Conservation (phyloP, 1,284 basidiomycete genomes). For the Trichosporon inkin region DNA sequence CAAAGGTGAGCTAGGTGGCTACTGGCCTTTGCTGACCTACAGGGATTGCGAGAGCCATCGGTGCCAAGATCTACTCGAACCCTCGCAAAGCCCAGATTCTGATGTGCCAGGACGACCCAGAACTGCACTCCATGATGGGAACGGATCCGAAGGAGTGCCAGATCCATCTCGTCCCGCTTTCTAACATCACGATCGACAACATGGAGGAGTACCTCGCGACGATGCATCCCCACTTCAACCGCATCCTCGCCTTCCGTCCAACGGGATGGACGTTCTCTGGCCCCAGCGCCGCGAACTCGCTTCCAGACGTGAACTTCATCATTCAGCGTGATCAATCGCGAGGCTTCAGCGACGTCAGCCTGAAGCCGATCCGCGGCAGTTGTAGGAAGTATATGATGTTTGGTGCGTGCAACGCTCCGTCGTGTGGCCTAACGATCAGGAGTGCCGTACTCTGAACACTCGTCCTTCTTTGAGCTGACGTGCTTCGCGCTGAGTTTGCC, state of each 20-base stretch:
- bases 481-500: conserved; percentile 86
- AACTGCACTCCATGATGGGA: conserved; percentile 74
- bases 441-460: conserved; percentile 95
- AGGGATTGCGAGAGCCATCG: conserved; percentile 79
- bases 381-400: conserved; percentile 67
- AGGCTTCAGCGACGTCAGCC: conserved; percentile 63
- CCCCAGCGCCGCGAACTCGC: conserved; percentile 61
- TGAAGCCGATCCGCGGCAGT: conserved; percentile 69
- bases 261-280: conserved; percentile 90
- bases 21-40: not conserved
- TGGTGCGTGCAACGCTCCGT: conserved; percentile 49
- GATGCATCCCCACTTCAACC: conserved; percentile 68
- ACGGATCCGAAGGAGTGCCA: conserved; percentile 67
- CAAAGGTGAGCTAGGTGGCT: conserved; percentile 60
- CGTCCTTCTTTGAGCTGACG: conserved; percentile 87
- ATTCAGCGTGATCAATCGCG: conserved; percentile 64
- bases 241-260: conserved; percentile 77
- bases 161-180: conserved; percentile 82
- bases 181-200: conserved; percentile 70
- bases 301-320: conserved; percentile 62
- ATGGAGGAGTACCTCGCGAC: conserved; percentile 72
- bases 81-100: conserved; percentile 73
- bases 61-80: conserved; percentile 87
- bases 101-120: conserved; percentile 73
- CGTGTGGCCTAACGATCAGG: conserved; percentile 41